Percentiles rank a stretch among this genome's conserved stretches.
Conservation (phyloP, 345 rosid genomes). For the Hibiscus trionum region DNA sequence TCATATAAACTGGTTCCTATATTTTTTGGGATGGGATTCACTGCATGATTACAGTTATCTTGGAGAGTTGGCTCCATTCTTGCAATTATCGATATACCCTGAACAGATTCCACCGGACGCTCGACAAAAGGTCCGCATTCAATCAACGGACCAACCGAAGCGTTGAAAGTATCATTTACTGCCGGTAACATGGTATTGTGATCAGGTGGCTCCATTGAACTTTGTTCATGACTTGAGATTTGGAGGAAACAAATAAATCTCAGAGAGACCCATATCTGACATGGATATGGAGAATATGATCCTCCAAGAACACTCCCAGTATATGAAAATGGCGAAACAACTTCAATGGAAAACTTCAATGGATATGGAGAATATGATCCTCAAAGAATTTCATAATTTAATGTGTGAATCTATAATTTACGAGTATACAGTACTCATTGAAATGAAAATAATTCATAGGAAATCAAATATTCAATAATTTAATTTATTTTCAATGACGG, state of each 20-base stretch:
- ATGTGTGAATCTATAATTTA: too few species aligned
- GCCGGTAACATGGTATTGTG: not conserved
- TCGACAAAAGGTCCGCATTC: not conserved
- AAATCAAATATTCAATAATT: too few species aligned
- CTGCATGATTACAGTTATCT: not conserved
- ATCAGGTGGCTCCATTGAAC: not conserved
- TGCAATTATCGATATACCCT: not conserved
- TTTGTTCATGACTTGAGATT: not conserved
- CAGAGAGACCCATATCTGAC: not conserved
- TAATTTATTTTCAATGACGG: too few species aligned
- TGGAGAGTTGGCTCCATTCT: not conserved
- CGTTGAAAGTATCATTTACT: not conserved
- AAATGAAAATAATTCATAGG: too few species aligned
- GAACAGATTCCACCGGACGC: not conserved
- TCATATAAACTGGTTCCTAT: not conserved
- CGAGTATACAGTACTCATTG: too few species aligned
- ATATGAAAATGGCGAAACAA: not conserved
- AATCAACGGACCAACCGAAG: not conserved
- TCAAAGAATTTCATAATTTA: too few species aligned
- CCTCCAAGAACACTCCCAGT: not conserved
- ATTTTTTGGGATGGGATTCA: not conserved
- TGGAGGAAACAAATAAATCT: not conserved
- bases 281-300: not conserved
- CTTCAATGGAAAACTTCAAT: not conserved
- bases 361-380: too few species aligned